phyloP scores from a whole-genome alignment of 257 asterid species.

The Coffea eugenioides region DNA sequence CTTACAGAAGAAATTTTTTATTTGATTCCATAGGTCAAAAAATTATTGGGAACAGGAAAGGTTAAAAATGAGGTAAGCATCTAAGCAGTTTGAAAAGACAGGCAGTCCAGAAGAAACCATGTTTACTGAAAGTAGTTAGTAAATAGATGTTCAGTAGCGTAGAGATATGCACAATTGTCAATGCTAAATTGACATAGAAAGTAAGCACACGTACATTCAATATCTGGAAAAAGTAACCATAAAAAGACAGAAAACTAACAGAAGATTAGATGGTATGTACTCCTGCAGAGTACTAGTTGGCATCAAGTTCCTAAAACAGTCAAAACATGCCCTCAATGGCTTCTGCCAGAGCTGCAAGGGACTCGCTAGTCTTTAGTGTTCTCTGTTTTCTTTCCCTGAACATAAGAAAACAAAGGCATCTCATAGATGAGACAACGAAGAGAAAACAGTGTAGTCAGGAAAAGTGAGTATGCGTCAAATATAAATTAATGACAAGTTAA shows the following conservation, averaged over 20 bases:
- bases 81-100: not conserved
- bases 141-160: not conserved
- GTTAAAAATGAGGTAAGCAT: not conserved
- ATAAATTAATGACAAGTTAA: not conserved
- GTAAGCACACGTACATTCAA: not conserved
- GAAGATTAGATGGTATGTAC: slow-evolving; percentile 31
- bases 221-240: not conserved
- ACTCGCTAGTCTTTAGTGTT: slow-evolving; percentile 66
- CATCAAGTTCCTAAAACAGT: slow-evolving; percentile 66
- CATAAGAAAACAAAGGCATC: not conserved
- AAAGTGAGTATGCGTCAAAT: too few relatives aligned
- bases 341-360: slow-evolving; percentile 74
- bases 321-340: slow-evolving; percentile 49
- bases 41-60: not conserved
- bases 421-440: not conserved
- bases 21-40: not conserved
- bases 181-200: not conserved
- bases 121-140: not conserved
- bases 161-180: not conserved
- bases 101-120: not conserved
- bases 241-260: not conserved
- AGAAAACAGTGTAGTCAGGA: too few relatives aligned
- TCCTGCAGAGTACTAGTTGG: slow-evolving; percentile 70
- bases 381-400: slow-evolving; percentile 96
- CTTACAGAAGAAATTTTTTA: not conserved